A percentile compares a stretch with the other conserved stretches of the same genome.
Evolutionary conservation across 306 rosid species (phyloP).

Genomic region (Inga leiocalycina): DNA sequence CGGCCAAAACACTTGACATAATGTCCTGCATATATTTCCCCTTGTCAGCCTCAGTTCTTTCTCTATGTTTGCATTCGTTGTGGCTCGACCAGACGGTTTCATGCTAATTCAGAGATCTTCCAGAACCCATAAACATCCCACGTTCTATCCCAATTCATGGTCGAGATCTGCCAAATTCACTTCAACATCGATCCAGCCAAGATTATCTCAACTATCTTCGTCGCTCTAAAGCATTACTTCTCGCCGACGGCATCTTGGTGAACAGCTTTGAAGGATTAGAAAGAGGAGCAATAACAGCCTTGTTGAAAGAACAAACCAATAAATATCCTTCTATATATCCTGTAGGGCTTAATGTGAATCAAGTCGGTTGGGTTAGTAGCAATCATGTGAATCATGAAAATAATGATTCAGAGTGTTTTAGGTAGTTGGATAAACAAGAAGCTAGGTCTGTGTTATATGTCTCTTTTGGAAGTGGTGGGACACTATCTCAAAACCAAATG

Average conservation of each 20-base stretch:
- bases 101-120: neutral
- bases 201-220: neutral
- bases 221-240: neutral
- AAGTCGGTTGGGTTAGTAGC: neutral
- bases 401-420: neutral
- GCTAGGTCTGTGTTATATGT: neutral
- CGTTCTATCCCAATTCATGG: neutral
- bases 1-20: neutral
- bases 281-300: neutral
- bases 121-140: neutral
- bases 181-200: neutral
- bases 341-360: neutral
- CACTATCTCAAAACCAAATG: neutral
- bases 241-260: neutral
- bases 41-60: neutral
- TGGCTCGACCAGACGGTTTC: neutral
- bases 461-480: neutral
- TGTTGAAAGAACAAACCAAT: neutral
- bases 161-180: neutral
- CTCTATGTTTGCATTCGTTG: neutral
- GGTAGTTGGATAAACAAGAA: neutral
- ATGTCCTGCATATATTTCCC: constrained; percentile 3
- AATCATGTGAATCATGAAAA: neutral
- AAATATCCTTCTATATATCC: neutral
- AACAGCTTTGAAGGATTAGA: neutral